A percentile compares a stretch with the other conserved stretches of the same genome.
Conservation (phyloP, 1,284 basidiomycete genomes). For the Ganoderma lucidum region DNA sequence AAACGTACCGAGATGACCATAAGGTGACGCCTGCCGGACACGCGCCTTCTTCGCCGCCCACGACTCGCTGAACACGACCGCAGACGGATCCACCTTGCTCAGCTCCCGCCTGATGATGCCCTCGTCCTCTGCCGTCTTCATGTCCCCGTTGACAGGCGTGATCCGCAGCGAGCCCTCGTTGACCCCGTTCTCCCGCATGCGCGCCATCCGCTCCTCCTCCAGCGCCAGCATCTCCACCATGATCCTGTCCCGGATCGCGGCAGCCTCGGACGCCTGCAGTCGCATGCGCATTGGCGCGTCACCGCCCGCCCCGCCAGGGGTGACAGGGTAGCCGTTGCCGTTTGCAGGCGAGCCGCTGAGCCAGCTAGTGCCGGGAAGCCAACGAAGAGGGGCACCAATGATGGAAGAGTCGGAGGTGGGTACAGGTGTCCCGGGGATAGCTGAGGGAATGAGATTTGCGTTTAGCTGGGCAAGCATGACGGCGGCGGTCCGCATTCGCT, state of each 20-base stretch:
- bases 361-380: constrained; percentile 69
- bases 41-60: constrained; percentile 96
- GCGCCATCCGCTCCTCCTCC: constrained; percentile 95
- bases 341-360: constrained; percentile 32
- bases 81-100: constrained; percentile 97
- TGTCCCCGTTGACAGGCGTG: constrained; percentile 46
- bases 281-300: constrained; percentile 59
- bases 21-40: constrained; percentile 92
- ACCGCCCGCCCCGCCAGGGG: constrained; percentile 37
- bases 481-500: constrained; percentile 97
- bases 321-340: constrained; percentile 43
- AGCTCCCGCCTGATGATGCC: constrained; percentile 92
- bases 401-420: constrained; percentile 40
- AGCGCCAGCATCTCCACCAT: constrained; percentile 99
- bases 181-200: constrained; percentile 83
- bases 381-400: constrained; percentile 50
- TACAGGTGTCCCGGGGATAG: constrained; percentile 46
- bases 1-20: constrained; percentile 88
- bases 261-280: constrained; percentile 82
- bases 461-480: constrained; percentile 99
- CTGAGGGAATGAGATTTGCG: constrained; percentile 64
- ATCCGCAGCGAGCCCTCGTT: constrained; percentile 65
- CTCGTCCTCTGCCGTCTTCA: constrained; percentile 87
- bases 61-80: constrained; percentile 93
- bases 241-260: constrained; percentile 92